Evolutionary conservation across 345 rosid genomes (phyloP).

Genomic region (Schrenkiella parvula): DNA sequence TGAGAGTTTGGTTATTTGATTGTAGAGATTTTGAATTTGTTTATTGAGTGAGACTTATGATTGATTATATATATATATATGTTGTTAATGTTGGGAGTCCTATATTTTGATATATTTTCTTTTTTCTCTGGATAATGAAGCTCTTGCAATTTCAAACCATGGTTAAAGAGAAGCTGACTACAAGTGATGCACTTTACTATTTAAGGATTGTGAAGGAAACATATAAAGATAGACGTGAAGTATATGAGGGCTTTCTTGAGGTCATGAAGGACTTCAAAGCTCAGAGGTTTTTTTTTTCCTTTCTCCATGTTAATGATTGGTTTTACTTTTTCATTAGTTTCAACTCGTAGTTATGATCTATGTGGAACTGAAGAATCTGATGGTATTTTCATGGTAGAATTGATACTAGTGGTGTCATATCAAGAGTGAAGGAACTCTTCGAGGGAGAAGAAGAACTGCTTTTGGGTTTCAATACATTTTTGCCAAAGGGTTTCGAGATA

Average conservation of each 20-base stretch:
- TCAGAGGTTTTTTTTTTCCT: conserved; percentile 40
- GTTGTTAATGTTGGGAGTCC: not conserved
- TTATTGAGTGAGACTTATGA: not conserved
- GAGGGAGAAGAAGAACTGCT: conserved; percentile 70
- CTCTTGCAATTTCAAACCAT: conserved; percentile 49
- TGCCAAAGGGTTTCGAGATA: conserved; percentile 80
- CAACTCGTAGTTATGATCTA: not conserved
- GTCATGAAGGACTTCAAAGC: conserved; percentile 49
- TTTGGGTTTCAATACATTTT: conserved; percentile 74
- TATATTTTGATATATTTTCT: not conserved
- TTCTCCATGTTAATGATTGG: not conserved
- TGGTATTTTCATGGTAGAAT: conserved; percentile 39
- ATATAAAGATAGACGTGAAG: not conserved
- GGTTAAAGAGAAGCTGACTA: conserved; percentile 46
- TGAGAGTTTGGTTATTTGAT: not conserved
- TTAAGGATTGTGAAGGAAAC: conserved; percentile 16
- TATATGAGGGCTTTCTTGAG: not conserved
- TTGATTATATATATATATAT: not conserved
- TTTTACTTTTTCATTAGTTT: not conserved
- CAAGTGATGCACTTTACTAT: conserved; percentile 67
- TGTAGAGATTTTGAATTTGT: not conserved
- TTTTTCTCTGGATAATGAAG: conserved; percentile 39
- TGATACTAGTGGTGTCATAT: conserved; percentile 70
- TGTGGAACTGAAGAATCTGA: not conserved
- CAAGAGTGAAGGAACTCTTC: conserved; percentile 75